A percentile compares a stretch with the other conserved stretches of the same genome.
phyloP scores from a whole-genome alignment of 495 filamentous ascomycete genomes.

The Lindgomyces ingoldianus region DNA sequence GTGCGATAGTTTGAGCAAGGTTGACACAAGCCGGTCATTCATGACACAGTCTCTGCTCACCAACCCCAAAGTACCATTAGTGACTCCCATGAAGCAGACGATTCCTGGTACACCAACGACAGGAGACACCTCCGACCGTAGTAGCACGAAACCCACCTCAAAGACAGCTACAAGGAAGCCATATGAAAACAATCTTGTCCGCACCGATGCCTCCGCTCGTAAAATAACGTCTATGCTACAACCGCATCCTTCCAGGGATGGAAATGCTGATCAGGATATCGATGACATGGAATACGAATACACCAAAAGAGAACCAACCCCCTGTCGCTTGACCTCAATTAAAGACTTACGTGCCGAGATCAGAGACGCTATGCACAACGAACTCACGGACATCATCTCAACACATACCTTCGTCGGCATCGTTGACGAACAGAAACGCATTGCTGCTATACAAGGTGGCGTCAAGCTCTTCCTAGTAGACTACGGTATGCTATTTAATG shows the following conservation, averaged over 20 bases:
- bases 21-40: slow-evolving; percentile 94
- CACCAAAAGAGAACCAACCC: slow-evolving; percentile 65
- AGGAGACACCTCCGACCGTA: slow-evolving; percentile 9
- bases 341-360: slow-evolving; percentile 79
- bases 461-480: slow-evolving; percentile 93
- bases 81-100: slow-evolving; percentile 38
- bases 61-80: slow-evolving; percentile 54
- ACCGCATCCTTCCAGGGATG: slow-evolving; percentile 41
- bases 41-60: slow-evolving; percentile 89
- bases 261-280: slow-evolving; percentile 28
- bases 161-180: slow-evolving; percentile 57
- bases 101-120: slow-evolving; percentile 45
- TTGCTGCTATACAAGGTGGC: slow-evolving; percentile 89
- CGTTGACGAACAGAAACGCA: slow-evolving; percentile 80
- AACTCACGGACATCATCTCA: slow-evolving; percentile 84
- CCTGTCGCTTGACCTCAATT: slow-evolving; percentile 75
- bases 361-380: slow-evolving; percentile 82
- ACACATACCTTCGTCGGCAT: slow-evolving; percentile 92
- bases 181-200: slow-evolving; percentile 85
- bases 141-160: slow-evolving; percentile 39
- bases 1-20: slow-evolving; percentile 74
- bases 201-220: slow-evolving; percentile 84
- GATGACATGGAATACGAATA: slow-evolving; percentile 67
- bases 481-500: slow-evolving; percentile 82
- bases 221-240: slow-evolving; percentile 96